Conservation (phyloP, 805 yeast species). For the Candida mattraensis region DNA sequence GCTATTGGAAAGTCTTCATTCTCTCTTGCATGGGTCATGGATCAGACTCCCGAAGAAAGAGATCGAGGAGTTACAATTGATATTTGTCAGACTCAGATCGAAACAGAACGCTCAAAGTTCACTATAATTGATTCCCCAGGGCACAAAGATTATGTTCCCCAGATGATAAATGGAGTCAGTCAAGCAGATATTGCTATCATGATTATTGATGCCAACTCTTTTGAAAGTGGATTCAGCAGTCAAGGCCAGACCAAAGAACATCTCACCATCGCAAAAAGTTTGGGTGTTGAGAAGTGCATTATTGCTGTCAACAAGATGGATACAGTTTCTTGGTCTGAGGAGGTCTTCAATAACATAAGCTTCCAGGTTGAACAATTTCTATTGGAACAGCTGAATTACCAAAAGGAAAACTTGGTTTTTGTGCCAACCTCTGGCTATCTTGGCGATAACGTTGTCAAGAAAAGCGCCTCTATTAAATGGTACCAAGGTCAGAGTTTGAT, state of each 20-base stretch:
- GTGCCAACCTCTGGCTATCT: constrained; percentile 70
- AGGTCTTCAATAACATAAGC: constrained; percentile 51
- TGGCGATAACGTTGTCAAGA: constrained; percentile 64
- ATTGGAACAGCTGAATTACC: constrained; percentile 52
- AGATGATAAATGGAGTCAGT: constrained; percentile 79
- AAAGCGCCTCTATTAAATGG: constrained; percentile 31
- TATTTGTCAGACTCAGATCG: constrained; percentile 66
- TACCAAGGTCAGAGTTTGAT: constrained; percentile 49
- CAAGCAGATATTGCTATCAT: constrained; percentile 76
- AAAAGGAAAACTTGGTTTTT: constrained; percentile 40
- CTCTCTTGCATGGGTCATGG: constrained; percentile 85
- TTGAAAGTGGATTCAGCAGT: constrained; percentile 64
- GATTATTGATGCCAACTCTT: constrained; percentile 73
- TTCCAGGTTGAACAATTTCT: constrained; percentile 51
- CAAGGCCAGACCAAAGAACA: constrained; percentile 83
- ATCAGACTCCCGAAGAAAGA: constrained; percentile 77
- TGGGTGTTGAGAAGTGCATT: constrained; percentile 62
- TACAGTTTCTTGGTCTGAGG: constrained; percentile 54
- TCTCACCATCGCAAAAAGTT: constrained; percentile 60
- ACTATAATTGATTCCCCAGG: constrained; percentile 87
- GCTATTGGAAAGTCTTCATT: constrained; percentile 73
- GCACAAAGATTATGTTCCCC: constrained; percentile 79
- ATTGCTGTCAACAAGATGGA: constrained; percentile 75
- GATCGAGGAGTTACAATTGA: constrained; percentile 78
- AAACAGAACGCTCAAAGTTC: constrained; percentile 52